Percentiles rank a stretch among this genome's conserved stretches.
Conservation (phyloP, 768 basidiomycete genomes). For the Mycena chlorophos region DNA sequence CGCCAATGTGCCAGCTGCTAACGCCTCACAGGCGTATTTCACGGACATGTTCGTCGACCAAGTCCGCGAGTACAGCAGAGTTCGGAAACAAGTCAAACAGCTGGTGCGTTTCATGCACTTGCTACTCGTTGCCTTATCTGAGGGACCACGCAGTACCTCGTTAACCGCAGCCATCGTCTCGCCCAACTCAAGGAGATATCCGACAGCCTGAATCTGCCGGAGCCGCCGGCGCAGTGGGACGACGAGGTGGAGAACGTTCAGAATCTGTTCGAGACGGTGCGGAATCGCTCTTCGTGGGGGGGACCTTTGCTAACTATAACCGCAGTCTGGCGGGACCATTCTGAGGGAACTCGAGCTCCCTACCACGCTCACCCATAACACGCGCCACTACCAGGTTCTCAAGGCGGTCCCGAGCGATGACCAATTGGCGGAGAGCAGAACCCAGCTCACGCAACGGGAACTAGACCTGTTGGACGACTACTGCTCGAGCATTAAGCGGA, state of each 20-base stretch:
- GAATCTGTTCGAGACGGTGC: slow-evolving; percentile 2
- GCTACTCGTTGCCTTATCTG: not conserved
- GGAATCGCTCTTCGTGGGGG: not conserved
- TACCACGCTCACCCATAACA: not conserved
- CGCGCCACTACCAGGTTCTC: slow-evolving; percentile 9
- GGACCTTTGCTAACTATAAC: not conserved
- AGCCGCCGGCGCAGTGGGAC: slow-evolving; percentile 17
- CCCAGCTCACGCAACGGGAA: slow-evolving; percentile 5
- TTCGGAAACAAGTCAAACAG: slow-evolving; percentile 17
- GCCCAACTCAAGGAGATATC: slow-evolving; percentile 10
- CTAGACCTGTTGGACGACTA: slow-evolving; percentile 17
- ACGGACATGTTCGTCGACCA: not conserved
- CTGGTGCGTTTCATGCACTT: slow-evolving; percentile 13
- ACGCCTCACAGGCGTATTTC: slow-evolving; percentile 14
- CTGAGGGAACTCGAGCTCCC: not conserved
- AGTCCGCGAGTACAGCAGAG: slow-evolving; percentile 12
- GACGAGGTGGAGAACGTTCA: slow-evolving; percentile 13
- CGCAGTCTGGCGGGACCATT: not conserved
- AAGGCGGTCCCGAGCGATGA: slow-evolving; percentile 6
- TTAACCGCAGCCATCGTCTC: slow-evolving; percentile 11
- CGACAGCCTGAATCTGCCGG: slow-evolving; percentile 1
- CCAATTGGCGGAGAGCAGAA: not conserved
- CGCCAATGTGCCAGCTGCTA: not conserved
- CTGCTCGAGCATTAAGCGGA: slow-evolving; percentile 19
- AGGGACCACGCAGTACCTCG: slow-evolving; percentile 9